Percentiles rank a stretch among this genome's conserved stretches.
Evolutionary conservation across 331 rosid genomes (phyloP).

Genomic region (Malus hybrid): DNA sequence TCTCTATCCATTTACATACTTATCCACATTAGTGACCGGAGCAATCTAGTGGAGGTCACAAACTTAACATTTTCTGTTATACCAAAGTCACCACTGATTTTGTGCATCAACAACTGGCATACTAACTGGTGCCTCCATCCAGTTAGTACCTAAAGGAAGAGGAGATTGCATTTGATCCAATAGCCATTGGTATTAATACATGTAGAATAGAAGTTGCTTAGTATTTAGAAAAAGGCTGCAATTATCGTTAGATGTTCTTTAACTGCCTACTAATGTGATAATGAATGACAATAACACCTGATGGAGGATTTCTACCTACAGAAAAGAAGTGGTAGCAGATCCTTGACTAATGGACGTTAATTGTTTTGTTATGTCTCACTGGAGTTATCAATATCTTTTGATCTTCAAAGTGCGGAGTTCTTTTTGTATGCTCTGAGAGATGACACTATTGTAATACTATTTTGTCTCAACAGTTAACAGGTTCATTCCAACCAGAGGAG

Average conservation of each 20-base stretch:
- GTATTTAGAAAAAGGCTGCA: neutral
- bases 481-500: slow-evolving; percentile 47
- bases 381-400: neutral
- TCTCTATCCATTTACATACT: too few species aligned
- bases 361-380: neutral
- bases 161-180: neutral
- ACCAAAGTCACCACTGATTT: too few species aligned
- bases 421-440: neutral
- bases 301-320: neutral
- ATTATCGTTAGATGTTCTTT: neutral
- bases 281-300: neutral
- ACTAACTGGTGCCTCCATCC: neutral
- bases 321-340: neutral
- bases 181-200: neutral
- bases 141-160: neutral
- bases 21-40: too few species aligned
- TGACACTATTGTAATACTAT: neutral
- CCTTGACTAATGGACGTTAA: neutral
- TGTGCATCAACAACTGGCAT: neutral
- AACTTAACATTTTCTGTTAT: too few species aligned
- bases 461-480: slow-evolving; percentile 44
- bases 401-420: neutral
- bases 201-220: neutral
- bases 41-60: too few species aligned
- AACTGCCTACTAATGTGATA: neutral